These are phyloP conservation scores for Artemisia princeps DNA, from an alignment of 140 eudicot genomes.

Conservation along the genomic window DNA sequence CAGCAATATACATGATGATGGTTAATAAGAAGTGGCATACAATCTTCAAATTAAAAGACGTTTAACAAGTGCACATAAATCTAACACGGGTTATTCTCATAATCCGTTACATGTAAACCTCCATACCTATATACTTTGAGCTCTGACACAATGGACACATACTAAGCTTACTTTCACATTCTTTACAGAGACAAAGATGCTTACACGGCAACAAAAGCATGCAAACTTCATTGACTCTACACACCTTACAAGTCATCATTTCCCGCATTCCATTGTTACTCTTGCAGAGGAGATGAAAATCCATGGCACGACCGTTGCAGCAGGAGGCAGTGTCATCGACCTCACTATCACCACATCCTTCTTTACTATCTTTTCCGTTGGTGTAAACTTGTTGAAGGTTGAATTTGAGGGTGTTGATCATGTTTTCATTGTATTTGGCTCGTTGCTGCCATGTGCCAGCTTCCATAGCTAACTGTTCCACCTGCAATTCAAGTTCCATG, in stretches of 20 bases:
- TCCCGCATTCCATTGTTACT: constrained; percentile 42
- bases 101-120: constrained; percentile 57
- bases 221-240: constrained; percentile 60
- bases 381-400: constrained; percentile 66
- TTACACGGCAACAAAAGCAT: constrained; percentile 85
- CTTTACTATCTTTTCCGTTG: constrained; percentile 67
- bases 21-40: constrained; percentile 21
- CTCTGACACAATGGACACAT: constrained; percentile 66
- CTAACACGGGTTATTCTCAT: constrained; percentile 21
- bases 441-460: constrained; percentile 76
- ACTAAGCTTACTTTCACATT: constrained; percentile 71
- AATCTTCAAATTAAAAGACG: constrained; percentile 16
- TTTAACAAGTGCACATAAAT: constrained; percentile 30
- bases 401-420: constrained; percentile 58
- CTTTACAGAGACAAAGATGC: constrained; percentile 86
- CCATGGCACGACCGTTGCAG: constrained; percentile 65
- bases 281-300: constrained; percentile 59
- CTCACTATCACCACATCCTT: constrained; percentile 93
- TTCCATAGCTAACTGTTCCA: constrained; percentile 61
- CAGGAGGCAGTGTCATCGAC: constrained; percentile 82
- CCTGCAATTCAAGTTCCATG: constrained; percentile 58
- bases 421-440: constrained; percentile 62
- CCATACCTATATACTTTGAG: constrained; percentile 66
- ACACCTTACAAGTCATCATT: constrained; percentile 70
- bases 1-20: background rate